phyloP scores from a whole-genome alignment of 345 rosid genomes.

The Brassica carinata region DNA sequence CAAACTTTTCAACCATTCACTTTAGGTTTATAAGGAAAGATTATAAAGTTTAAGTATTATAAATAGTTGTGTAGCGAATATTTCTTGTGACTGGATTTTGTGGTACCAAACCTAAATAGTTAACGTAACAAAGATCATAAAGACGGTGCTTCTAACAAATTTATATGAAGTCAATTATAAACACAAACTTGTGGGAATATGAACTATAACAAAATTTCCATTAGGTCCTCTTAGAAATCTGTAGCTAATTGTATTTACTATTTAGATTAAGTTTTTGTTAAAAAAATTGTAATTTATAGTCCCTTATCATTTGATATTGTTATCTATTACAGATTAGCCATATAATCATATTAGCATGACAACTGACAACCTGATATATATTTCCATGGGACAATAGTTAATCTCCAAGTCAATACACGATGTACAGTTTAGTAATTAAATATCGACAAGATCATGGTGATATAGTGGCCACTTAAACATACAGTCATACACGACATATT shows the following conservation, averaged over 20 bases:
- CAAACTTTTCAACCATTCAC: not conserved
- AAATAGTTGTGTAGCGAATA: no score
- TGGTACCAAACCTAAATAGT: no score
- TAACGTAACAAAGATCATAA: no score
- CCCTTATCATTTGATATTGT: no score
- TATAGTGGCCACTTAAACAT: conserved; percentile 32
- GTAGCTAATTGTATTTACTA: not conserved
- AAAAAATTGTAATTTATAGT: no score
- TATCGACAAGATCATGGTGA: conserved; percentile 2
- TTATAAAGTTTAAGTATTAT: no score
- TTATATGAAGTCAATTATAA: not conserved
- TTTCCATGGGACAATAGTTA: not conserved
- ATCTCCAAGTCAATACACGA: not conserved
- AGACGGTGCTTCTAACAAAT: not conserved
- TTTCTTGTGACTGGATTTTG: no score
- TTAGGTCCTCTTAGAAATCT: not conserved
- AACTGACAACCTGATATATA: no score
- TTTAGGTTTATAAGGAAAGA: not conserved
- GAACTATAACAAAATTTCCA: not conserved
- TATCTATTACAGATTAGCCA: no score
- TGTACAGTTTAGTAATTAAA: no score
- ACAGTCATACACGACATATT: not conserved
- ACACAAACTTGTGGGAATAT: not conserved
- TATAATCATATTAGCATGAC: no score
- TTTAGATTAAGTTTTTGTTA: not conserved